Conservation (phyloP, 2,329 filamentous ascomycete species). For the Ilyonectria robusta region DNA sequence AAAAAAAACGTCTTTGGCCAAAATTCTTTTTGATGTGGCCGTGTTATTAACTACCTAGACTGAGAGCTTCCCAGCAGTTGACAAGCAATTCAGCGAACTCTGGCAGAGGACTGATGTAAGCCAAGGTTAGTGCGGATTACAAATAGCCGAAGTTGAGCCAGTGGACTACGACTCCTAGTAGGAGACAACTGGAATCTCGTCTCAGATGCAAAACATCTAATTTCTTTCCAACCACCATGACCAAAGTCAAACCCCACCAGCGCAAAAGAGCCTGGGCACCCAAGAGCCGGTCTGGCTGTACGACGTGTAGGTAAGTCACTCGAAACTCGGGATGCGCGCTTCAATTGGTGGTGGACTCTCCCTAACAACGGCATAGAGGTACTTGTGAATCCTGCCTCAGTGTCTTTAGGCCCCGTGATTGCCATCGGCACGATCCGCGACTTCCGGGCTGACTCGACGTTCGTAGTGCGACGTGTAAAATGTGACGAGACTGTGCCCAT, state of each 20-base stretch:
- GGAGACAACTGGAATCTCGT: not conserved
- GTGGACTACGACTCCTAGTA: no score
- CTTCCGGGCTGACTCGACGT: not conserved
- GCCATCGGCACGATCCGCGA: not conserved
- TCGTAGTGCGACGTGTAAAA: not conserved
- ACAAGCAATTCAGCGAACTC: no score
- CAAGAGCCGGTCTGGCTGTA: not conserved
- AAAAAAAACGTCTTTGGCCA: no score
- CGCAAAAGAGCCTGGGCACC: not conserved
- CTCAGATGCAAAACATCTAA: not conserved
- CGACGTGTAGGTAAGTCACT: not conserved
- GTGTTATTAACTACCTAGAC: no score
- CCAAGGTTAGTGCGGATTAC: no score
- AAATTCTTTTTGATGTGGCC: no score
- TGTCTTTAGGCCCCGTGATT: not conserved
- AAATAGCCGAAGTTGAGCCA: no score
- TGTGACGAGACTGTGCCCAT: not conserved
- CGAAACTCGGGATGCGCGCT: no score
- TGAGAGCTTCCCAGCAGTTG: no score
- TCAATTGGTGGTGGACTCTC: not conserved
- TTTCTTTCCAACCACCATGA: not conserved
- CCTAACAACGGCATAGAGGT: not conserved
- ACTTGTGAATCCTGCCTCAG: not conserved
- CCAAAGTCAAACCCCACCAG: not conserved
- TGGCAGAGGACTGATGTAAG: no score